Conservation (phyloP, 2,329 filamentous ascomycete species). For the Fonsecaea nubica region DNA sequence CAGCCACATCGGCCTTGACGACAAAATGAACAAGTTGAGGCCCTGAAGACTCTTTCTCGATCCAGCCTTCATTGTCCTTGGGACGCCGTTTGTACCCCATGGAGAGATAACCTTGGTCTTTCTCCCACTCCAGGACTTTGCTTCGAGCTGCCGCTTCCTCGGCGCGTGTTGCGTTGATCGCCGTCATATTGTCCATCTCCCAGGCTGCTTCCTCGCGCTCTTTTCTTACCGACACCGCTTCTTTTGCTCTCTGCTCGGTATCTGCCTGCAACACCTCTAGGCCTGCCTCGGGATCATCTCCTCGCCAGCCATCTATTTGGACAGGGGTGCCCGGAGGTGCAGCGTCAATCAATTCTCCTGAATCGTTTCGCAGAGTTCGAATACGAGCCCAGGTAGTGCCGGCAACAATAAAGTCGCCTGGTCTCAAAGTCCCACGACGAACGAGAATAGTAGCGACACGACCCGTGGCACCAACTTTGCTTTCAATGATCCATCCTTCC, state of each 20-base stretch:
- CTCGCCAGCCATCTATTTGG: slow-evolving; percentile 90
- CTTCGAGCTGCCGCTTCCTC: slow-evolving; percentile 63
- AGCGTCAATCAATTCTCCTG: slow-evolving; percentile 72
- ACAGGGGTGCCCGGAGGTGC: slow-evolving; percentile 88
- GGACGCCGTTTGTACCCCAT: slow-evolving; percentile 34
- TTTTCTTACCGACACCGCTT: slow-evolving; percentile 75
- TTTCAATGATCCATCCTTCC: slow-evolving; percentile 94
- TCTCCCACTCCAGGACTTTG: slow-evolving; percentile 51
- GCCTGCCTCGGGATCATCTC: slow-evolving; percentile 79
- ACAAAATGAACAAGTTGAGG: slow-evolving; percentile 73
- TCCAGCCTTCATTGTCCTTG: slow-evolving; percentile 43
- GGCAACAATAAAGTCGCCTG: slow-evolving; percentile 83
- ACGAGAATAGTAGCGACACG: slow-evolving; percentile 89
- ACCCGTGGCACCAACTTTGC: slow-evolving; percentile 82
- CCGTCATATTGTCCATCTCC: slow-evolving; percentile 72
- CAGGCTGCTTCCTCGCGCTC: slow-evolving; percentile 73
- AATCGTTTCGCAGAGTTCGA: slow-evolving; percentile 83
- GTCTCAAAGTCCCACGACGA: slow-evolving; percentile 80
- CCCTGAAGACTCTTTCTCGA: slow-evolving; percentile 46
- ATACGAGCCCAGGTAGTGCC: slow-evolving; percentile 87
- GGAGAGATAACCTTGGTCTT: slow-evolving; percentile 41
- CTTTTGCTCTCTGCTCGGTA: slow-evolving; percentile 77
- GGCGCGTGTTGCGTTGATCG: slow-evolving; percentile 73
- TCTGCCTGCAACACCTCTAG: slow-evolving; percentile 84
- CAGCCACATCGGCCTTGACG: slow-evolving; percentile 90